Base-by-base conservation (phyloP, 1,139 yeast genomes). In the Debaryomycetaceae sp. region DNA sequence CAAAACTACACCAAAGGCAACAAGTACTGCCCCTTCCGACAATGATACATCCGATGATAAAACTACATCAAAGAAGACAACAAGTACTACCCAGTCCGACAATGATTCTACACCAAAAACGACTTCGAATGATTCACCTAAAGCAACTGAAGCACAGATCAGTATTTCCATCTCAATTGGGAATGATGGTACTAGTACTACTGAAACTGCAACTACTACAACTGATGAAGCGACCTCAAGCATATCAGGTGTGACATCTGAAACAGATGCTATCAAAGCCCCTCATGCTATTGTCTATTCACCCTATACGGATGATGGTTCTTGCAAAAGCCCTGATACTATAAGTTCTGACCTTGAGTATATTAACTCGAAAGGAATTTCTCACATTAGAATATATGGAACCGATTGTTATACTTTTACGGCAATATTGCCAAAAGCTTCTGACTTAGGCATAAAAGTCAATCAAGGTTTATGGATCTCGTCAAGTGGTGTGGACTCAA, bases 401-500 rank as follows among this genome's bases (percentile, higher is more conserved):
- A 83, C 87, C 41, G 96, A 89, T 59, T 89, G 97, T 68, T 71
- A 78, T 56, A 78, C 87, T 18, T 64, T 86, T 45, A 58, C 73
- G 26, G 80, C 84, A 3, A 80, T 88, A 31, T 73, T 81, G 51
- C 87, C 92, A 36, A 75, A 73, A 37, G 77, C 84, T 46, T 54
- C 58, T n/a, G 43, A 62, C 9, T 65, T 84, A 38, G 96, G 95
- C 2, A 61, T 89, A 39, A 78, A 67, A 36, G 80, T 89, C 38
- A 84, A 86, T 61, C 96, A 87, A 70, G 96, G 97, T 33, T 76
- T 89, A 63, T 89, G 94, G 92, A 81, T 89, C 51, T 49, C 65
- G 14, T 59, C 66, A 29, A 68, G 56, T 13, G 96, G 95, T 48
- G 81, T 74, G 30, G 78, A 79, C 51, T 81, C 91, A 3, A 78